phyloP scores from a whole-genome alignment of 768 basidiomycete species.

The Polyporus arcularius region DNA sequence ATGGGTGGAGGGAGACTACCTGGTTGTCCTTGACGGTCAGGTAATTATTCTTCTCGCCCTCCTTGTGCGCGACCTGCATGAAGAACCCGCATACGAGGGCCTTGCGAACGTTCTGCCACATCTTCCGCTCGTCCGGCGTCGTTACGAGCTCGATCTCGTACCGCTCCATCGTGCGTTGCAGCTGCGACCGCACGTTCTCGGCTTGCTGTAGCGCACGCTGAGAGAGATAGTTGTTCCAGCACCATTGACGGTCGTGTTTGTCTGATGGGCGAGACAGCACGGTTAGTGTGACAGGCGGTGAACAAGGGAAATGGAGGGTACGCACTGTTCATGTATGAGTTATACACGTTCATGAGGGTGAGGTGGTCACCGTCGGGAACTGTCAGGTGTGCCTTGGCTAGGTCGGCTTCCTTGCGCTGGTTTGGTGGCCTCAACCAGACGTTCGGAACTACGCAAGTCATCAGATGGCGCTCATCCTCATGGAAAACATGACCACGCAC shows the following conservation, averaged over 20 bases:
- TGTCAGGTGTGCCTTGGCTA: conserved; percentile 83
- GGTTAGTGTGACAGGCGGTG: neutral
- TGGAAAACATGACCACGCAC: conserved; percentile 40
- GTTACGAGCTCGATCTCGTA: conserved; percentile 79
- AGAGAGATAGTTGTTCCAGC: conserved; percentile 88
- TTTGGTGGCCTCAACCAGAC: conserved; percentile 93
- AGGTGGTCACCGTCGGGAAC: conserved; percentile 98
- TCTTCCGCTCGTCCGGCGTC: conserved; percentile 51
- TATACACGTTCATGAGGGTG: conserved; percentile 93
- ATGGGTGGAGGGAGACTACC: conserved; percentile 77
- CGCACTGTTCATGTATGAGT: conserved; percentile 84
- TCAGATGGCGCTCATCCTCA: neutral
- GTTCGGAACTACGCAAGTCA: conserved; percentile 66
- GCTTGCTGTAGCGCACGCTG: conserved; percentile 83
- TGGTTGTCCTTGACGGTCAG: conserved; percentile 89
- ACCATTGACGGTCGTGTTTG: conserved; percentile 80
- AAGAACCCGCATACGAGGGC: conserved; percentile 93
- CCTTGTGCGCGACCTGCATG: conserved; percentile 97
- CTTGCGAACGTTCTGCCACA: conserved; percentile 74
- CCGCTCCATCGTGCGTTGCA: conserved; percentile 90
- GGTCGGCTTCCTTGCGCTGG: conserved; percentile 87
- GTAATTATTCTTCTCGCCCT: conserved; percentile 79
- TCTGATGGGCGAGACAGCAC: conserved; percentile 43
- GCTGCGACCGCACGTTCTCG: conserved; percentile 89
- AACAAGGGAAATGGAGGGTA: neutral